Conservation (phyloP, 1,139 yeast species). For the Candida tetrigidarum region DNA sequence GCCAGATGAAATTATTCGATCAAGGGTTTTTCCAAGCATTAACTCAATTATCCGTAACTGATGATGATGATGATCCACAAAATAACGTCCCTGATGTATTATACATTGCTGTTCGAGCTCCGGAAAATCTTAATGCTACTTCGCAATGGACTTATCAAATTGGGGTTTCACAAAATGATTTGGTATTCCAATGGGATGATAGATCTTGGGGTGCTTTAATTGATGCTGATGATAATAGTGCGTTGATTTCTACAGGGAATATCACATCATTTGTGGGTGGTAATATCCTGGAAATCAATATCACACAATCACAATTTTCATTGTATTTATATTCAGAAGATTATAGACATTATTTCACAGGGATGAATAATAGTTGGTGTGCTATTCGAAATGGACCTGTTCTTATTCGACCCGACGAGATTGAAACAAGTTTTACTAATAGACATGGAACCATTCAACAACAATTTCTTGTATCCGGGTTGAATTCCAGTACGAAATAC, state of each 20-base stretch:
- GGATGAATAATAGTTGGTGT: slow-evolving; percentile 68
- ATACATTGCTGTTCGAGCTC: slow-evolving; percentile 54
- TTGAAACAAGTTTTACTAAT: slow-evolving; percentile 46
- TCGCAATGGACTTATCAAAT: slow-evolving; percentile 65
- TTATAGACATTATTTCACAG: slow-evolving; percentile 38
- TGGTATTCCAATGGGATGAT: slow-evolving; percentile 73
- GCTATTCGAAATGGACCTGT: slow-evolving; percentile 62
- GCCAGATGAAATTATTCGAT: slow-evolving; percentile 34
- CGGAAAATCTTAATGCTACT: slow-evolving; percentile 39
- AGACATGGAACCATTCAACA: slow-evolving; percentile 56
- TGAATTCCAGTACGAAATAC: slow-evolving; percentile 66
- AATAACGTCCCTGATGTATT: slow-evolving; percentile 25
- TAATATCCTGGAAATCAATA: slow-evolving; percentile 27
- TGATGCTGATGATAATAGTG: slow-evolving; percentile 76
- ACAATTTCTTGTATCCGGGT: slow-evolving; percentile 64
- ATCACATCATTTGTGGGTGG: slow-evolving; percentile 34
- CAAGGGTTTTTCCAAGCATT: slow-evolving; percentile 62
- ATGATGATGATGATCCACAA: neutral
- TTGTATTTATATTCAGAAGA: slow-evolving; percentile 52
- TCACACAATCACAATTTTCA: slow-evolving; percentile 40
- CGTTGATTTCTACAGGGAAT: slow-evolving; percentile 69
- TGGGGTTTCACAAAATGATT: slow-evolving; percentile 68
- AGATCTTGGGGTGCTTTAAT: slow-evolving; percentile 62
- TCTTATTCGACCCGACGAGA: slow-evolving; percentile 24
- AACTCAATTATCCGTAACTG: slow-evolving; percentile 33